phyloP scores from a whole-genome alignment of 176 grass and related monocot species.

The Oryza meyeriana region DNA sequence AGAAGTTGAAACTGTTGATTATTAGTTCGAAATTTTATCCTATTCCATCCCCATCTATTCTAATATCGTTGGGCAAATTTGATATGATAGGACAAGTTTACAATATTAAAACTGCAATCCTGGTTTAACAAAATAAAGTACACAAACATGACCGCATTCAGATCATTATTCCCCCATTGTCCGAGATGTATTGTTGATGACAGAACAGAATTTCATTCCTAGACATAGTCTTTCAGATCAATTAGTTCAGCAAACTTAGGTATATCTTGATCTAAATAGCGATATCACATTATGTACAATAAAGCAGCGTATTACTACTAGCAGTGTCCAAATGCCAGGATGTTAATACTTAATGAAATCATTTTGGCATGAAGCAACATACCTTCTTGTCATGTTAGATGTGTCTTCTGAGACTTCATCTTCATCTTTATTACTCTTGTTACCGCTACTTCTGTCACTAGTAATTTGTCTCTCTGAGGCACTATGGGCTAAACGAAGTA shows the following conservation, averaged over 20 bases:
- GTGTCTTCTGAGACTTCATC: constrained; percentile 45
- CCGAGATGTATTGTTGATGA: not conserved
- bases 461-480: constrained; percentile 70
- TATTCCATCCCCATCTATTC: not conserved
- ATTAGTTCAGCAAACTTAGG: not conserved
- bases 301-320: not conserved
- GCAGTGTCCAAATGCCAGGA: not conserved
- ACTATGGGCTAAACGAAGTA: constrained; percentile 83
- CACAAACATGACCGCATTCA: not conserved
- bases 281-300: not conserved
- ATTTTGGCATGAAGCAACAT: not conserved
- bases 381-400: constrained; percentile 50
- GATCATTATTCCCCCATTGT: not conserved
- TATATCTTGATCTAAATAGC: not conserved
- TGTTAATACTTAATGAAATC: constrained; percentile 2
- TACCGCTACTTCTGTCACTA: constrained; percentile 60
- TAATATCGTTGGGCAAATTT: not conserved
- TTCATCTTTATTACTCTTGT: constrained; percentile 55
- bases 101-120: not conserved
- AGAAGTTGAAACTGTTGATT: not conserved
- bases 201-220: not conserved
- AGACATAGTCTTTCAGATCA: not conserved
- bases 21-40: not conserved
- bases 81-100: not conserved
- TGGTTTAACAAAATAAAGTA: not conserved